Conservation (phyloP, 2,329 filamentous ascomycete species). For the Fusarium drepaniforme region DNA sequence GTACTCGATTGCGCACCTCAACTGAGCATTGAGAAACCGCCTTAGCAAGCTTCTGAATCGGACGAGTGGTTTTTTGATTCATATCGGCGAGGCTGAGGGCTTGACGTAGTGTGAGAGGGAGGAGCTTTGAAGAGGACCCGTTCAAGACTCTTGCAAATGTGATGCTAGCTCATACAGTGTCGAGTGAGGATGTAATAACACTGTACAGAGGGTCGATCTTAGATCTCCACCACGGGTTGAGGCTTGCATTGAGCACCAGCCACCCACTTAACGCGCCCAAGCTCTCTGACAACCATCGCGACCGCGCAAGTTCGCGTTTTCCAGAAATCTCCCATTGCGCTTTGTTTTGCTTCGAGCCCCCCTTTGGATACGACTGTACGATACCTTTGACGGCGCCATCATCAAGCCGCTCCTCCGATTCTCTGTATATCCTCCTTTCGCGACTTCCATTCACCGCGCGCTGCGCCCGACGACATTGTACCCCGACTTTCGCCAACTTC, state of each 20-base stretch:
- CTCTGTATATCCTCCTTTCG: neutral
- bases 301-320: slow-evolving; percentile 41
- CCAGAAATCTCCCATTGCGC: slow-evolving; percentile 22
- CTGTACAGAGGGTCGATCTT: neutral
- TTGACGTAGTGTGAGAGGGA: neutral
- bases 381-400: slow-evolving; percentile 2
- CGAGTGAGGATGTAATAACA: neutral
- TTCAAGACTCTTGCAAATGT: slow-evolving; percentile 2
- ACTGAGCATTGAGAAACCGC: slow-evolving; percentile 67
- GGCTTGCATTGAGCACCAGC: slow-evolving; percentile 31
- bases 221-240: slow-evolving; percentile 10
- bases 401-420: slow-evolving; percentile 11
- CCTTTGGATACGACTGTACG: slow-evolving; percentile 19
- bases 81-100: slow-evolving; percentile 30
- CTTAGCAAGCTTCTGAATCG: slow-evolving; percentile 67
- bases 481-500: slow-evolving; percentile 4
- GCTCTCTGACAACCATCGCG: slow-evolving; percentile 33
- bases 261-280: slow-evolving; percentile 46
- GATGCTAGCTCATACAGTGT: slow-evolving; percentile 21
- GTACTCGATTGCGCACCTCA: slow-evolving; percentile 56
- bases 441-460: neutral
- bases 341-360: slow-evolving; percentile 32
- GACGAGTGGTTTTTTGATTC: slow-evolving; percentile 51
- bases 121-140: neutral
- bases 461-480: neutral